Conservation (phyloP, 371 early-diverging fungal species). For the Rhizopus microsporus region DNA sequence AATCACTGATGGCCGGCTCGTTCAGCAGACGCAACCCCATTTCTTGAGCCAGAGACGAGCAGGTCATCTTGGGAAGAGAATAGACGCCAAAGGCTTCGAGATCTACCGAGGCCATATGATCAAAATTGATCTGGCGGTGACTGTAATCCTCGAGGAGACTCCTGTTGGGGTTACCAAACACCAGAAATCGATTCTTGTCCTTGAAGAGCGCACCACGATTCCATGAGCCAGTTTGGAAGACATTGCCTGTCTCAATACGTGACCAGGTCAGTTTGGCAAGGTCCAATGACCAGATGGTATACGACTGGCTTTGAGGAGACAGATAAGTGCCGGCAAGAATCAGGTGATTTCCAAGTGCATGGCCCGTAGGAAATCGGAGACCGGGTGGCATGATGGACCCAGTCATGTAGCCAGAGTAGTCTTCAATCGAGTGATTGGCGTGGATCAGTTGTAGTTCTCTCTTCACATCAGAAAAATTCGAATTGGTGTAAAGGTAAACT, state of each 20-base stretch:
- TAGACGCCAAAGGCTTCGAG: constrained; percentile 70
- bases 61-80: constrained; percentile 45
- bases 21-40: constrained; percentile 64
- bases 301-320: constrained; percentile 63
- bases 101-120: constrained; percentile 66
- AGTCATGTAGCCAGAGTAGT: constrained; percentile 60
- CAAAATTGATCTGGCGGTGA: constrained; percentile 70
- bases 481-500: constrained; percentile 76
- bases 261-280: constrained; percentile 62
- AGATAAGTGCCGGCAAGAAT: constrained; percentile 74
- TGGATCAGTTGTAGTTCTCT: constrained; percentile 71
- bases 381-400: constrained; percentile 70
- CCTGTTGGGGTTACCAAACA: constrained; percentile 77
- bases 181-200: constrained; percentile 61
- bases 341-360: constrained; percentile 66
- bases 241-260: constrained; percentile 65
- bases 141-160: constrained; percentile 76
- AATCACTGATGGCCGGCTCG: constrained; percentile 63
- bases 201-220: constrained; percentile 71
- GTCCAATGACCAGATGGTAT: constrained; percentile 74
- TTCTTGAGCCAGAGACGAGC: constrained; percentile 51
- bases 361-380: constrained; percentile 72
- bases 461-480: constrained; percentile 78
- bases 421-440: constrained; percentile 42
- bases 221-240: constrained; percentile 73